A percentile compares a stretch with the other conserved stretches of the same genome.
Conservation (phyloP, 1,284 basidiomycete species). For the Puccinia coronata region DNA sequence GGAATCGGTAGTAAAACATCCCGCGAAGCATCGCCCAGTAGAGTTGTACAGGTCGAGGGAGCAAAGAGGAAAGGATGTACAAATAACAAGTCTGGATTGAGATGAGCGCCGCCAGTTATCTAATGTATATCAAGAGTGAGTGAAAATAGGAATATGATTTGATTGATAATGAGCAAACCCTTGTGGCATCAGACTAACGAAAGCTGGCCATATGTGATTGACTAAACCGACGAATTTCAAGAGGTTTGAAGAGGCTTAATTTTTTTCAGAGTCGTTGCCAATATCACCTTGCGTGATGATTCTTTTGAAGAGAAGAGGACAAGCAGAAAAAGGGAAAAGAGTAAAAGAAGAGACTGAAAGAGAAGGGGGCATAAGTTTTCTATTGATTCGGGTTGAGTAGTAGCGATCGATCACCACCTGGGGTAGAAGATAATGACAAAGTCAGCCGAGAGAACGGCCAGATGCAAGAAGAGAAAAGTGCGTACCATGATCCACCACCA, state of each 20-base stretch:
- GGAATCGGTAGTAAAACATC: conserved; percentile 16
- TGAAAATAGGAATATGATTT: conserved; percentile 11
- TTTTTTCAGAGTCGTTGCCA: not conserved
- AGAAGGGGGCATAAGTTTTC: conserved; percentile 22
- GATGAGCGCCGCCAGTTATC: conserved; percentile 14
- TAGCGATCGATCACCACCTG: conserved; percentile 29
- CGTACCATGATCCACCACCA: conserved; percentile 34
- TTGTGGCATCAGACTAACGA: conserved; percentile 20
- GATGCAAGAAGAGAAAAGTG: not conserved
- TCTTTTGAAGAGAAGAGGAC: not conserved
- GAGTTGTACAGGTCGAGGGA: conserved; percentile 17
- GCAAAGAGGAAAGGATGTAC: conserved; percentile 4
- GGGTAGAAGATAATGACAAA: not conserved
- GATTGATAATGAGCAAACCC: not conserved
- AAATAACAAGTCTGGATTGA: conserved; percentile 15
- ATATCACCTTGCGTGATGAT: not conserved
- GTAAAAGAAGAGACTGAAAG: not conserved
- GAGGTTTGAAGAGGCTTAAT: conserved; percentile 13
- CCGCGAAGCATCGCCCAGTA: conserved; percentile 13
- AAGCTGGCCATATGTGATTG: conserved; percentile 22
- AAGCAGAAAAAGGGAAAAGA: conserved; percentile 23
- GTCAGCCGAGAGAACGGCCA: not conserved
- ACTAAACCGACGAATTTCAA: not conserved
- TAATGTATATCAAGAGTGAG: conserved; percentile 27
- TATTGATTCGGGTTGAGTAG: not conserved